Evolutionary conservation across 1,139 yeast species (phyloP), one percentile per base, ranked within the genome.

Genomic region (Magnusiomyces tetraspermus): DNA sequence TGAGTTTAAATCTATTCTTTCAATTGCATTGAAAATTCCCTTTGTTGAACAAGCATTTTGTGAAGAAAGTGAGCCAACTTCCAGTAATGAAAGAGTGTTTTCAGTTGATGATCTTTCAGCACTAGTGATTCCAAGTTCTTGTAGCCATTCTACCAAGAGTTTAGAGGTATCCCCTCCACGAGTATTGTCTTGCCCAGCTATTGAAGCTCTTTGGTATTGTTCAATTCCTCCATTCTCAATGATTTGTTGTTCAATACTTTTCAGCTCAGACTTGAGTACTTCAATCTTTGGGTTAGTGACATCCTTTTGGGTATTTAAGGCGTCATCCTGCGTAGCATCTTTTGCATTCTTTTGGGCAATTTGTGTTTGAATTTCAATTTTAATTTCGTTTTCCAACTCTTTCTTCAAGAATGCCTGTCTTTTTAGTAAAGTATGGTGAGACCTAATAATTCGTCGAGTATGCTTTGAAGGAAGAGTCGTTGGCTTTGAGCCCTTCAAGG

Each of bases 91-190:
- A 37, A 51, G 38, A 60, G 59, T 15, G 63, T 51, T 26, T 37
- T 19, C 19, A 15, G 8, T 13, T 17, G 33, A 15, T 22, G 22
- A 41, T 13, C 47, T 44, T n/a, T 19, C 13, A 3, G 26, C 21
- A 8, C n/a, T 30, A 10, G 42, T 23, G 1, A 36, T 38, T 38
- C 62, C 61, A 8, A 62, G 60, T 43, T 66, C 58, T 55, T 68
- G 60, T 19, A 87, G 66, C 96, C 96, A 89, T 53, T 78, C 76
- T 2, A 86, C 74, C 46, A 88, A 68, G 55, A 78, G 71, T 60
- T 83, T 85, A 1, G 96, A 88, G 0, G 96, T 86, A 66, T 90
- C 97, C 1, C 96, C 96, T 0, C 97, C 97, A 57, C 97, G 69
- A 48, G 76, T 75, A 0, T 69, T 68, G 55, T 80, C 79, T 62